A percentile compares a stretch with the other conserved stretches of the same genome.
Conservation (phyloP, 805 yeast species). For the Pichia phayaonensis region DNA sequence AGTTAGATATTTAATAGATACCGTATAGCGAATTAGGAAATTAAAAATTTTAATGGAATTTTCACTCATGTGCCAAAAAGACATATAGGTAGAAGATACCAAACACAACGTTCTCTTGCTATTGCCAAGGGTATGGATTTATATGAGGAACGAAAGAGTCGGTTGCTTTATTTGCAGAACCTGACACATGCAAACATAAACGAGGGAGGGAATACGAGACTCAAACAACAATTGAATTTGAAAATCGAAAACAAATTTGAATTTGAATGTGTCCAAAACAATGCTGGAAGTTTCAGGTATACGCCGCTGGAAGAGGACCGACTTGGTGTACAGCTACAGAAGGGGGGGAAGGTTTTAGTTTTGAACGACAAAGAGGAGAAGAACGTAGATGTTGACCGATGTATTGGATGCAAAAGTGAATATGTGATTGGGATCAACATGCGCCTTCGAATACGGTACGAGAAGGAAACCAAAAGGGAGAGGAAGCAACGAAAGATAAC, state of each 20-base stretch:
- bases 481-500: neutral
- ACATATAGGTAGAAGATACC: too few species aligned
- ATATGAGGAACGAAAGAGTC: neutral
- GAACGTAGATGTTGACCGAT: neutral
- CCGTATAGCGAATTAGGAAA: too few species aligned
- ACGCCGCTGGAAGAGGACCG: neutral
- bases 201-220: neutral
- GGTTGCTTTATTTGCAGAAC: slow-evolving; percentile 1
- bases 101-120: too few species aligned
- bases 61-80: too few species aligned
- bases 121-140: neutral
- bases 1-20: too few species aligned
- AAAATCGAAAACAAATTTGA: neutral
- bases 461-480: slow-evolving; percentile 3
- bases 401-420: slow-evolving; percentile 8
- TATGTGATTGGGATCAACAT: slow-evolving; percentile 13
- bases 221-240: slow-evolving; percentile 1
- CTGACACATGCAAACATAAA: neutral
- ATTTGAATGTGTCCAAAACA: neutral
- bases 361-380: neutral
- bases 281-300: neutral
- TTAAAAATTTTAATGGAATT: too few species aligned
- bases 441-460: slow-evolving; percentile 10
- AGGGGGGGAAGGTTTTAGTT: neutral
- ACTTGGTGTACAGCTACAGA: neutral